phyloP scores from a whole-genome alignment of 2,329 filamentous ascomycete genomes.

The Calonectria montana region DNA sequence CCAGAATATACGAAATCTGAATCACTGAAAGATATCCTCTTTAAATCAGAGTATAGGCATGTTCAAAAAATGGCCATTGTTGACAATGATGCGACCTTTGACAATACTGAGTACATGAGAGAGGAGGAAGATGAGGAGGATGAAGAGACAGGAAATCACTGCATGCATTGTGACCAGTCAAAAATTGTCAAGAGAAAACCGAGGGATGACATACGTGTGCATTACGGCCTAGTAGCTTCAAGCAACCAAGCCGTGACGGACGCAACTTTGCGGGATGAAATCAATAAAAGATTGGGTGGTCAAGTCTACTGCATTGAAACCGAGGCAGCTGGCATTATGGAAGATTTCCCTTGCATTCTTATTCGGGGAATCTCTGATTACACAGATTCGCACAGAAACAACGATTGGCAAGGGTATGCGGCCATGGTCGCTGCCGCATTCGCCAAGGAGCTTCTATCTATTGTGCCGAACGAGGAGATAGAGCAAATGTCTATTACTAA shows the following conservation, averaged over 20 bases:
- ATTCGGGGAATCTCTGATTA: slow-evolving; percentile 7
- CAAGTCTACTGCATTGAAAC: neutral
- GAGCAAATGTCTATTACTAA: neutral
- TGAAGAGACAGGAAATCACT: neutral
- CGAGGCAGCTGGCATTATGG: neutral
- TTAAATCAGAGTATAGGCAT: neutral
- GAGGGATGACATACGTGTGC: neutral
- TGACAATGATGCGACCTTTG: neutral
- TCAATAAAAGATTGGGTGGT: neutral
- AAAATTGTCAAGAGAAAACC: neutral
- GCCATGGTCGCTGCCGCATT: neutral
- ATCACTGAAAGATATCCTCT: neutral
- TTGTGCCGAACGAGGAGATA: neutral
- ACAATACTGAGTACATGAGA: neutral
- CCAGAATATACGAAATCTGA: slow-evolving; percentile 1
- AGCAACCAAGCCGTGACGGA: neutral
- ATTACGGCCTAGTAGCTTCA: neutral
- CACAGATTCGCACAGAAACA: slow-evolving; percentile 1
- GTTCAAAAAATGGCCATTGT: neutral
- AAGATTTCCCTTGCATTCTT: neutral
- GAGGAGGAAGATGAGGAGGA: neutral
- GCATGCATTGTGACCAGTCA: neutral
- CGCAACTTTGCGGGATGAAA: neutral
- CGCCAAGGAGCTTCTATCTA: neutral
- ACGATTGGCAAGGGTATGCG: neutral